These are phyloP conservation scores for Arabidopsis arenosa DNA, from an alignment of 345 rosid genomes.

Conservation along the genomic window DNA sequence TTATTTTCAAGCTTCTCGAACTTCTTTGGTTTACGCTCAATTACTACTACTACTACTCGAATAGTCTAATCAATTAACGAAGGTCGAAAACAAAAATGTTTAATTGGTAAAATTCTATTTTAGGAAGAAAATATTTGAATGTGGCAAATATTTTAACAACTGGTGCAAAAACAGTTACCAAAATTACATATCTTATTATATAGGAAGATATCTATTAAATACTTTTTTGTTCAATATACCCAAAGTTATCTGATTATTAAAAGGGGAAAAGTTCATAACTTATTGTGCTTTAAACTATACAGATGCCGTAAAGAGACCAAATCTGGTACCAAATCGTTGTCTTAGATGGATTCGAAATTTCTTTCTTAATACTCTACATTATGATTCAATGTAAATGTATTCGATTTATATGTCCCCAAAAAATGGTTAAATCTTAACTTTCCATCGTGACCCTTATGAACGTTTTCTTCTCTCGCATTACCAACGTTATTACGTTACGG, in stretches of 20 bases:
- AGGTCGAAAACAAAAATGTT: not conserved
- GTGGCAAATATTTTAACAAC: not conserved
- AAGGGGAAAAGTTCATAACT: not conserved
- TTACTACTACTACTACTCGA: no score
- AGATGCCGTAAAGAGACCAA: slow-evolving; percentile 18
- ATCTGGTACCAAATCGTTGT: slow-evolving; percentile 36
- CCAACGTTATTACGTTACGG: no score
- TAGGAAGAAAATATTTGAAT: slow-evolving; percentile 12
- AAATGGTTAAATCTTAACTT: slow-evolving; percentile 1
- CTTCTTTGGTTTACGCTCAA: no score
- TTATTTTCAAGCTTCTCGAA: no score
- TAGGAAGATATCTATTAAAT: not conserved
- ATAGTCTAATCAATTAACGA: no score
- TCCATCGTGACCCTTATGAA: slow-evolving; percentile 11
- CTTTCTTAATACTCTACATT: slow-evolving; percentile 21
- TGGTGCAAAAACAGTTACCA: not conserved
- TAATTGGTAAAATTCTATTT: not conserved
- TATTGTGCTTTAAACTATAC: not conserved
- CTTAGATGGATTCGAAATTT: slow-evolving; percentile 14
- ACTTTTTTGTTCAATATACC: not conserved
- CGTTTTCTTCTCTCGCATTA: not conserved
- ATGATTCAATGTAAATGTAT: slow-evolving; percentile 29
- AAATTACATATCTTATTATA: not conserved
- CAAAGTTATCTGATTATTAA: not conserved
- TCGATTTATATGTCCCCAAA: not conserved